phyloP scores from a whole-genome alignment of 1,139 yeast species.

The Pichia sp. region DNA sequence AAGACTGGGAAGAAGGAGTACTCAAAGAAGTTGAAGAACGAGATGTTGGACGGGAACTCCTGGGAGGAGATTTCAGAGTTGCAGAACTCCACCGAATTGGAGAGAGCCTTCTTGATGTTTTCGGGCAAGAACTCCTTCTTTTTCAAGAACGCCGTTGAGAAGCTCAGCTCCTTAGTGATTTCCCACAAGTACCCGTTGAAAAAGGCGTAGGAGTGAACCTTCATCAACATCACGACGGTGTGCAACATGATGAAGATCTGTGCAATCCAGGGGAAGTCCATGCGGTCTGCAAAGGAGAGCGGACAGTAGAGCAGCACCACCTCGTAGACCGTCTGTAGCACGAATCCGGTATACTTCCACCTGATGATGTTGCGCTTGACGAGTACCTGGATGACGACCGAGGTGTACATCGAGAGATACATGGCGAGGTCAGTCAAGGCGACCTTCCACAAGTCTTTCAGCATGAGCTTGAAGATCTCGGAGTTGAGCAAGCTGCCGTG shows the following conservation, averaged over 20 bases:
- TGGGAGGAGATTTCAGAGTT: conserved; percentile 57
- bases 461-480: conserved; percentile 48
- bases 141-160: conserved; percentile 38
- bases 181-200: conserved; percentile 86
- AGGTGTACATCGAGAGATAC: conserved; percentile 60
- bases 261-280: conserved; percentile 78
- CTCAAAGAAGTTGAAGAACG: conserved; percentile 60
- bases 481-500: conserved; percentile 38
- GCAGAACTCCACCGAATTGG: conserved; percentile 56
- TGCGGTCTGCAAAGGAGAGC: conserved; percentile 47
- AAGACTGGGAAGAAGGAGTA: conserved; percentile 90
- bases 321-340: conserved; percentile 55
- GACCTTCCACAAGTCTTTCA: conserved; percentile 54
- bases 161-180: conserved; percentile 51
- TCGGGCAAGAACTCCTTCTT: conserved; percentile 28
- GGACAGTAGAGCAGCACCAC: conserved; percentile 43
- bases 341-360: conserved; percentile 64
- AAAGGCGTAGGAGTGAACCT: conserved; percentile 85
- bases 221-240: conserved; percentile 83
- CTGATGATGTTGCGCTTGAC: conserved; percentile 40
- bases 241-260: conserved; percentile 77
- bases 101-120: conserved; percentile 33
- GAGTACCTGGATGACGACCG: conserved; percentile 50
- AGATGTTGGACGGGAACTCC: conserved; percentile 68
- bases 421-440: conserved; percentile 65